Evolutionary conservation across 2,329 filamentous ascomycete genomes (phyloP), one percentile per base, ranked within the genome.

Genomic region (Penicillium sp.): DNA sequence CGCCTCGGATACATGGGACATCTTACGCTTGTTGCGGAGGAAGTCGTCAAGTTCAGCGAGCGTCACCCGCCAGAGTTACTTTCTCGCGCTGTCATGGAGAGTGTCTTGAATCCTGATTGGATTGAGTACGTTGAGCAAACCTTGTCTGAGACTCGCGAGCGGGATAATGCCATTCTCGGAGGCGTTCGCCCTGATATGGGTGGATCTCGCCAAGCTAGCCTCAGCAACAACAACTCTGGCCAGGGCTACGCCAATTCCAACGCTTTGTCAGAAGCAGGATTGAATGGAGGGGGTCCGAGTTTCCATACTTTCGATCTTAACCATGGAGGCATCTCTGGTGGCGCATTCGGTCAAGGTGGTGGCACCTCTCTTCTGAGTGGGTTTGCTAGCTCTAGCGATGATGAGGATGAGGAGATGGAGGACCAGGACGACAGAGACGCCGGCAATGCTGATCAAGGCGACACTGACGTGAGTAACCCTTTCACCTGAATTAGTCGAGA

Each of bases 1-100:
- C 86, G 93, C 41, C 84, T 97, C 69, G 93, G 93, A 34, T 99
- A 97, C 73, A 99, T 99, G 91, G 93, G 93, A 3, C 93, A 99
- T 69, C 77, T 99, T 42, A 99, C 93, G 0, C 80, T 99, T 25
- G 96, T 99, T 52, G 92, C 93, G 27, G 93, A 99, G 71, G 93
- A 99, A 71, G 93, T 99, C 14, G 90, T 97, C 66, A 99, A 97
- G 72, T 97, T 99, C 66, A 95, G 90, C 30, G 93, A 96, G 71
- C 84, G 93, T 46, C 89, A 96, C 68, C 87, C 92, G 3, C 87
- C 90, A 0, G 91, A 97, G 71, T 76, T 92, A 16, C 78, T 97
- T 9, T 93, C 90, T 0, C 86, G 89, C 53, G 79, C 80, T 11
- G 89, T 99, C 2, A 78, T 95, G 57, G 88, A 95, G 60, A 89